These are phyloP conservation scores for Trichoderma afroharzianum DNA, from an alignment of 2,329 filamentous ascomycete species.

Conservation along the genomic window DNA sequence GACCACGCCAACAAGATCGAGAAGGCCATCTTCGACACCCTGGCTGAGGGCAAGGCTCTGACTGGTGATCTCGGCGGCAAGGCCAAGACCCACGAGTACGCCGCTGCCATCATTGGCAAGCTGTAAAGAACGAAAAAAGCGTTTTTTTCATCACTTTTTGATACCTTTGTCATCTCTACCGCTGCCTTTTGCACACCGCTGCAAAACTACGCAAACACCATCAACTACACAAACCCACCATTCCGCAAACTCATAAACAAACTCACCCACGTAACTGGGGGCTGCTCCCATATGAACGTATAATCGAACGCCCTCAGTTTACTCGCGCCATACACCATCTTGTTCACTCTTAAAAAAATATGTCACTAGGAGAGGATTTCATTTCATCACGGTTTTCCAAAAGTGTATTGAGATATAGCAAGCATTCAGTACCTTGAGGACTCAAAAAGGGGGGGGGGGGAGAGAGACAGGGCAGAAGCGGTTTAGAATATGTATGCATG, in stretches of 20 bases:
- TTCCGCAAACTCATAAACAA: neutral
- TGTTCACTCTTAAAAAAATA: neutral
- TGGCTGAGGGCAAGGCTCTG: slow-evolving; percentile 92
- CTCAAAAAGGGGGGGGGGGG: neutral
- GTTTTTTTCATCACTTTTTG: neutral
- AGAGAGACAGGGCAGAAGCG: neutral
- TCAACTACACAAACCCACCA: neutral
- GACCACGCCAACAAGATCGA: slow-evolving; percentile 85
- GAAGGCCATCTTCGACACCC: slow-evolving; percentile 89
- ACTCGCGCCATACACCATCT: neutral
- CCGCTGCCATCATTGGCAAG: slow-evolving; percentile 78
- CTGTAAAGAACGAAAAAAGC: slow-evolving; percentile 42
- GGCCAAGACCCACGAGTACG: slow-evolving; percentile 93
- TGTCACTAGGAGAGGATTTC: neutral
- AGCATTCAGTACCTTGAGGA: slow-evolving; percentile 9
- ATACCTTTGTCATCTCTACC: neutral
- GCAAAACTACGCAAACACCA: neutral
- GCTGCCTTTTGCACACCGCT: neutral
- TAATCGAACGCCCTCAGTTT: neutral
- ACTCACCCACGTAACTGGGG: neutral
- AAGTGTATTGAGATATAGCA: slow-evolving; percentile 11
- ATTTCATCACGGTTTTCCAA: neutral
- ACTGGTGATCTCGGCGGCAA: slow-evolving; percentile 96
- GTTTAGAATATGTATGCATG: slow-evolving; percentile 10
- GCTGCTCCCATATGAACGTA: neutral